Evolutionary conservation across 768 basidiomycete genomes (phyloP).

Genomic region (Cystobasidium ongulense): DNA sequence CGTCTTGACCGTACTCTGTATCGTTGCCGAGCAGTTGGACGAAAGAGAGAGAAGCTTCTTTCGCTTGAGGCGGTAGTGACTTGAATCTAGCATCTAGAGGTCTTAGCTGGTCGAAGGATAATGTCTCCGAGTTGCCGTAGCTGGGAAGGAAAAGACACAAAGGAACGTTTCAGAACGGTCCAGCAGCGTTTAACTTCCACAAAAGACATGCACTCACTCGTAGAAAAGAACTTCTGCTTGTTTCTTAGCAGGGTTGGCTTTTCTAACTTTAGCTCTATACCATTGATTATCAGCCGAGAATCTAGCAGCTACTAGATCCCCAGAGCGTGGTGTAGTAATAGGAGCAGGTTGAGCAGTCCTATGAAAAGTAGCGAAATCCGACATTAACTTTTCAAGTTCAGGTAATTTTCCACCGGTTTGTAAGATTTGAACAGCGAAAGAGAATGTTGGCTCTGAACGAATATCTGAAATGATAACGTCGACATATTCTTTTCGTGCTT

Average conservation of each 20-base stretch:
- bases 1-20: constrained; percentile 79
- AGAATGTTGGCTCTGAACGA: constrained; percentile 59
- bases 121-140: constrained; percentile 86
- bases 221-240: constrained; percentile 94
- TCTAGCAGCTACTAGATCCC: constrained; percentile 87
- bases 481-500: constrained; percentile 65
- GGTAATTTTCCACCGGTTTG: constrained; percentile 84
- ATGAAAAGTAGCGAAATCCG: constrained; percentile 82
- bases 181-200: too few relatives aligned
- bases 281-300: constrained; percentile 78
- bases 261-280: constrained; percentile 89
- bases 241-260: constrained; percentile 76
- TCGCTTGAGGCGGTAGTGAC: constrained; percentile 80
- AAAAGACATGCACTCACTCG: constrained; percentile 41
- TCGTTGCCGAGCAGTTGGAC: constrained; percentile 69
- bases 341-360: constrained; percentile 55
- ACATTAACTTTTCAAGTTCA: constrained; percentile 85
- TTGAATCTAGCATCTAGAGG: constrained; percentile 87
- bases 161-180: too few relatives aligned
- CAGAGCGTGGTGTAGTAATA: constrained; percentile 70
- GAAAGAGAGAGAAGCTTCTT: constrained; percentile 69
- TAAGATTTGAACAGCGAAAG: constrained; percentile 85
- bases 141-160: constrained; percentile 47
- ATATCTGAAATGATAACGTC: constrained; percentile 89
- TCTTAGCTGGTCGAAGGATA: constrained; percentile 66